Evolutionary conservation across 305 asterid species (phyloP), one percentile per base, ranked within the genome.

Genomic region (Fraxinus platypoda): DNA sequence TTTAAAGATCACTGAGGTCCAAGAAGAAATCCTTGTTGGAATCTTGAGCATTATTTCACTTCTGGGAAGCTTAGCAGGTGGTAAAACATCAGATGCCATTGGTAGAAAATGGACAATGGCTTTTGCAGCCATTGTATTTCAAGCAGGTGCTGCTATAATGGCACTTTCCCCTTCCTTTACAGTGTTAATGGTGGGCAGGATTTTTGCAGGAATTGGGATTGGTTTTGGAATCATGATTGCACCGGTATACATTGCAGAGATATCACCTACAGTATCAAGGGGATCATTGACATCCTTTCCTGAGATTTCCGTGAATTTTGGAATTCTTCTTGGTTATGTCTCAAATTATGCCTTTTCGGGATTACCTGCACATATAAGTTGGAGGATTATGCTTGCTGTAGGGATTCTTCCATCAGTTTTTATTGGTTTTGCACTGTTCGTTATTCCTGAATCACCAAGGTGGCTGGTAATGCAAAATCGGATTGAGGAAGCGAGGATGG

Each of bases 21-120:
- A 90, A 83, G 86, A 74, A 83, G 95, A 92, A 85, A 86, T 89
- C 12, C 85, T 92, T 11, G 89, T 90, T 0, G 95, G 95, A 70
- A 92, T 90, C 25, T 70, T 92, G 73, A 90, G 94, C 83, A 88
- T 92, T 75, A 82, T 92, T 38, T 90, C 93, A 1, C 92, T 92
- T 15, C 78, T 90, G 8, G 95, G 95, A 21, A 90, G 93, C 43
- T 81, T 90, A 83, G 94, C 90, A 19, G 95, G 90, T 13, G 95
- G 94, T 0, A 89, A 78, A 86, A 89, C 92, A 3, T 90, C 95
- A 28, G 95, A 91, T 85, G 93, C 89, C 78, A 87, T 91, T 0
- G 95, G 95, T 52, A 77, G 94, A 74, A 88, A 90, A 80, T 92
- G 94, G 94, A 89, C 95, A 52, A 92, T 92, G 90, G 96, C 87